Percentiles rank a stretch among this genome's conserved stretches.
Evolutionary conservation across 257 asterid species (phyloP).

Genomic region (Knoxia roxburghii): DNA sequence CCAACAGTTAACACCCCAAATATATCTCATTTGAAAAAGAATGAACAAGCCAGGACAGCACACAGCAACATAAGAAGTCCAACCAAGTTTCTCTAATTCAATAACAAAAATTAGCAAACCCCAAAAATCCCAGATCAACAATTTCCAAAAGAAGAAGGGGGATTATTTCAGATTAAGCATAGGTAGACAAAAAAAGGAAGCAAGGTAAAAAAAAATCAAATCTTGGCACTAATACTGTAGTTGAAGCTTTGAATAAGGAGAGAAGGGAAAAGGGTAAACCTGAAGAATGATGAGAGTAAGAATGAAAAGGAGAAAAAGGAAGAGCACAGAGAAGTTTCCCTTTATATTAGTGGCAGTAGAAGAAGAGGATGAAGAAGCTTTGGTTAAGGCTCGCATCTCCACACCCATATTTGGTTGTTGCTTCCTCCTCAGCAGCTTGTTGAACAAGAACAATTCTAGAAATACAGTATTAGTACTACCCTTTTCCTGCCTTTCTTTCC

Average conservation of each 20-base stretch:
- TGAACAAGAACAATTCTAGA: constrained; percentile 23
- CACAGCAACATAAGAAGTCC: constrained; percentile 9
- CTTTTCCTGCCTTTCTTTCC: constrained; percentile 33
- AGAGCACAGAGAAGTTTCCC: constrained; percentile 58
- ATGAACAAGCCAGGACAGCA: constrained; percentile 12
- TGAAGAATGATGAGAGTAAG: constrained; percentile 69
- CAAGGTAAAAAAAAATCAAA: constrained; percentile 12
- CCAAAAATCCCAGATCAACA: constrained; percentile 40
- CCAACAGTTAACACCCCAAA: constrained; percentile 27
- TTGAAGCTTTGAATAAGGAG: constrained; percentile 1
- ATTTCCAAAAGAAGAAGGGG: constrained; percentile 24
- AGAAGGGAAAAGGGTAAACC: constrained; percentile 14
- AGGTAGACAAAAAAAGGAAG: constrained; percentile 15
- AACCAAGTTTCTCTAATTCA: constrained; percentile 21
- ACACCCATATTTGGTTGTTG: constrained; percentile 33
- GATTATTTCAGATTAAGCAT: constrained; percentile 27
- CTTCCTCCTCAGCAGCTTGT: constrained; percentile 30
- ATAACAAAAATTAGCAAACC: constrained; percentile 13
- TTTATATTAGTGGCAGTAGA: constrained; percentile 17
- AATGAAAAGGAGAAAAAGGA: constrained; percentile 75
- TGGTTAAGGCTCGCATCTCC: constrained; percentile 62
- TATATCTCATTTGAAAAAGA: constrained; percentile 14
- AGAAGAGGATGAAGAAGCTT: constrained; percentile 13
- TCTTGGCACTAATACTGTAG: constrained; percentile 16
- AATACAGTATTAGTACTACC: constrained; percentile 25